Evolutionary conservation across 2,329 filamentous ascomycete genomes (phyloP).

Genomic region (Botrytis cinerea): DNA sequence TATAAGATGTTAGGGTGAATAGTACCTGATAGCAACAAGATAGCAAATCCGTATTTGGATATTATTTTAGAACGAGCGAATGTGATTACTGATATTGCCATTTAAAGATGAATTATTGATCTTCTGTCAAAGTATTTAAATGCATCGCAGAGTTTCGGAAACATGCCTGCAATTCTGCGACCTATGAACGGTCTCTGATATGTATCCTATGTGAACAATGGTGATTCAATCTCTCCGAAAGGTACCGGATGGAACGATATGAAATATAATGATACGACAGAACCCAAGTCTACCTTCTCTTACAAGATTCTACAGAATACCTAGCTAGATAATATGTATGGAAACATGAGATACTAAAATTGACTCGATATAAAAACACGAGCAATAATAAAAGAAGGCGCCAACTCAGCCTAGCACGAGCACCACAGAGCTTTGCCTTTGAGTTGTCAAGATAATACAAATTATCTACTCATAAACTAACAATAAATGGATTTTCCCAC

Average conservation of each 20-base stretch:
- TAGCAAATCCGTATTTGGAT: background rate
- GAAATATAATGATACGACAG: too few relatives aligned
- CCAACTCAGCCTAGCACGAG: rapidly evolving
- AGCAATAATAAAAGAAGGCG: background rate
- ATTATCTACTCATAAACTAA: background rate
- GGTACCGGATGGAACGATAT: too few relatives aligned
- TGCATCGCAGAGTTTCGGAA: rapidly evolving
- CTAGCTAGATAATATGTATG: background rate
- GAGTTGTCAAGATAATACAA: rapidly evolving
- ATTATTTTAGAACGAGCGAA: too few relatives aligned
- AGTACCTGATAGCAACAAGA: background rate
- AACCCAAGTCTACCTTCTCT: too few relatives aligned
- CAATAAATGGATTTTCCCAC: background rate
- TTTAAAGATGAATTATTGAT: background rate
- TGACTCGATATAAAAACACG: rapidly evolving
- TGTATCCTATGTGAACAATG: too few relatives aligned
- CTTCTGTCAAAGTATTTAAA: rapidly evolving
- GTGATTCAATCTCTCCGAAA: too few relatives aligned
- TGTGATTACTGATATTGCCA: background rate
- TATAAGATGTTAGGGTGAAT: background rate
- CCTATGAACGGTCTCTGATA: too few relatives aligned
- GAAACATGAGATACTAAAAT: background rate
- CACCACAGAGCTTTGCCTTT: background rate
- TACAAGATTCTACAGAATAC: too few relatives aligned
- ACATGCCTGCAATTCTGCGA: too few relatives aligned